Percentiles rank a stretch among this genome's conserved stretches.
Conservation (phyloP, 176 grass and related monocot species). For the Triticum timopheevii region DNA sequence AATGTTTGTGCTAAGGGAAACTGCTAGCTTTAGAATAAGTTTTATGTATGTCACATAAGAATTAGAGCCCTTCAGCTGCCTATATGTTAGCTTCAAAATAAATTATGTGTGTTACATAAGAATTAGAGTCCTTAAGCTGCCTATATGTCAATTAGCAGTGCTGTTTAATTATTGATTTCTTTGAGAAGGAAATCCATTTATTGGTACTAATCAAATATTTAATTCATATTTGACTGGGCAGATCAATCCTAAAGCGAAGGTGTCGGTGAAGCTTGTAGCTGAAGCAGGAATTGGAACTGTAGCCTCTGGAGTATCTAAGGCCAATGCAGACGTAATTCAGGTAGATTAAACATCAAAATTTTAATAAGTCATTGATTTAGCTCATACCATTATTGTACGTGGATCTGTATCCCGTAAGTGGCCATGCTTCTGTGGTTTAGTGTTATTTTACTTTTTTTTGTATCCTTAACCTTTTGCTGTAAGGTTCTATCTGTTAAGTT, state of each 20-base stretch:
- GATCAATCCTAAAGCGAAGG: conserved; percentile 98
- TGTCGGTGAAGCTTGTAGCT: conserved; percentile 96
- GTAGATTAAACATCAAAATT: conserved; percentile 39
- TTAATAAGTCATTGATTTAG: conserved; percentile 6
- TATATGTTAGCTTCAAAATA: conserved; percentile 8
- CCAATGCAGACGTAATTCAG: conserved; percentile 97
- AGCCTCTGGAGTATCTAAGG: conserved; percentile 98
- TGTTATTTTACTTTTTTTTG: background rate
- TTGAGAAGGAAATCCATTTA: background rate
- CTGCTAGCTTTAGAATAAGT: conserved; percentile 20
- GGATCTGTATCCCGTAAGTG: conserved; percentile 15
- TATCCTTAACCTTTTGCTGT: background rate
- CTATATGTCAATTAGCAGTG: conserved; percentile 3
- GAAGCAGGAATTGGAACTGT: conserved; percentile 99
- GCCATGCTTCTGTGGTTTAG: background rate
- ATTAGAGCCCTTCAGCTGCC: background rate
- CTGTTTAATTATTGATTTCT: conserved; percentile 21
- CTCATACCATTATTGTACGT: conserved; percentile 1
- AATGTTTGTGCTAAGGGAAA: conserved; percentile 10
- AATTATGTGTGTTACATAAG: background rate
- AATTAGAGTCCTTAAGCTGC: background rate
- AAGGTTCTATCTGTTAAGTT: background rate
- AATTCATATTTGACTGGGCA: conserved; percentile 43
- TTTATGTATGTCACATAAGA: background rate
- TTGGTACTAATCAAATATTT: conserved; percentile 25